Evolutionary conservation across 495 filamentous ascomycete species (phyloP), one percentile per base, ranked within the genome.

Genomic region (Lophiostoma macrostomum): DNA sequence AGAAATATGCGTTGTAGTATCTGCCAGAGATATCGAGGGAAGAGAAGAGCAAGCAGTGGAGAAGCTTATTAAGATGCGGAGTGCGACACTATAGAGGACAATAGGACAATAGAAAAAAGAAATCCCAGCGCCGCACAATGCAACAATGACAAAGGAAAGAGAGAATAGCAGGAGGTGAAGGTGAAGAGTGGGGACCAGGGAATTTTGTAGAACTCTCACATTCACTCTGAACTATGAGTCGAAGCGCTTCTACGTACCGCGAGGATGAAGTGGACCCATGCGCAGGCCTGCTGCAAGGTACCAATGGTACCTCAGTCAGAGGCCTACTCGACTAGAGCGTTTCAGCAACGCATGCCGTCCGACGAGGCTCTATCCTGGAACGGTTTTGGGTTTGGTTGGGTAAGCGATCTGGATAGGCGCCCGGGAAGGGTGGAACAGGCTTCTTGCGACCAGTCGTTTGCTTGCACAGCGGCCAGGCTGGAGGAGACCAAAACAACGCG

Each of bases 171-270:
- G 56, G 25, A 43, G 35, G 34, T 39, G 41, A 40, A 32, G 18
- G 23, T 24, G 29, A 19, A 34, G 46, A 16, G 23, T 45, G 45
- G 34, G 20, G 25, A 25, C 16, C 14, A 18, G 24, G 50, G 13
- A 32, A 28, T 12, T 44, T 46, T 50, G 40, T 56, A 29, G 27
- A 27, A 29, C 29, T 31, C n/a, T 50, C 19, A 25, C 40, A 54
- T 50, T 57, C 31, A 52, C 54, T 16, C 28, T 20, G 39, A 16
- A 48, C 39, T 4, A 47, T 55, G 60, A 63, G 53, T 56, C 56
- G 50, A 56, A 60, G 56, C 54, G 50, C 34, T 24, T 35, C 47
- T 56, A 64, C 60, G 60, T 64, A 64, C 60, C 56, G 60, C 55
- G 60, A 60, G 56, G 34, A 48, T 40, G 51, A 44, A 31, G 34